phyloP scores from a whole-genome alignment of 805 yeast species.

The Nematodospora valgi region DNA sequence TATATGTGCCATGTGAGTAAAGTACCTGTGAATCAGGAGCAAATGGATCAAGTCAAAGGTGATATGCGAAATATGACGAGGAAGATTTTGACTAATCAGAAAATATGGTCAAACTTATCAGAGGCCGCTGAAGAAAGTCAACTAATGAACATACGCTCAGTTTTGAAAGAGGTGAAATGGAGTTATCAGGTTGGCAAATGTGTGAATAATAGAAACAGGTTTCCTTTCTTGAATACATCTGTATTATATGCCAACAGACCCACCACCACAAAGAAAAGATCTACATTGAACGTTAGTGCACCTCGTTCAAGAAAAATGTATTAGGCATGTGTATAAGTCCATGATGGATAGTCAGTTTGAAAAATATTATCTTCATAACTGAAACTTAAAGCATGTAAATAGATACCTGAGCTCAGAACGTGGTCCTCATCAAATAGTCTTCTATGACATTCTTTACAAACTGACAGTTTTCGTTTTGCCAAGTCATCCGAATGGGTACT shows the following conservation, averaged over 20 bases:
- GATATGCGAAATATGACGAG: conserved; percentile 2
- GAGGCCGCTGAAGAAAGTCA: too few species aligned
- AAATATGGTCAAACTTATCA: too few species aligned
- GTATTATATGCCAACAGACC: too few species aligned
- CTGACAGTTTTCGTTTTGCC: not conserved
- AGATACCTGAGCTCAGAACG: conserved; percentile 26
- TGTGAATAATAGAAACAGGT: too few species aligned
- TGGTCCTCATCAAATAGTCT: not conserved
- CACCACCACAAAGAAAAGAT: too few species aligned
- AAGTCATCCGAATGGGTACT: not conserved
- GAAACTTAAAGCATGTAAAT: conserved; percentile 48
- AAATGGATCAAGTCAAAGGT: conserved; percentile 8
- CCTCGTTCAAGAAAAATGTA: too few species aligned
- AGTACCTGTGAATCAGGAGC: conserved; percentile 20
- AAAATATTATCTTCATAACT: conserved; percentile 30
- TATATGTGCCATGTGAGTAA: conserved; percentile 17
- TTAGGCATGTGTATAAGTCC: conserved; percentile 45
- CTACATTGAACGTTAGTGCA: too few species aligned
- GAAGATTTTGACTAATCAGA: not conserved
- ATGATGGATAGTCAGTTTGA: conserved; percentile 43
- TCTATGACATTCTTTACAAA: conserved; percentile 8
- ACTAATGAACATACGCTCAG: too few species aligned
- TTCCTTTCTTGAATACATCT: too few species aligned
- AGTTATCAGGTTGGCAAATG: too few species aligned
- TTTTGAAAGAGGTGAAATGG: too few species aligned